These are phyloP conservation scores for Naganishia antarctica DNA, from an alignment of 768 basidiomycete species.

Conservation along the genomic window DNA sequence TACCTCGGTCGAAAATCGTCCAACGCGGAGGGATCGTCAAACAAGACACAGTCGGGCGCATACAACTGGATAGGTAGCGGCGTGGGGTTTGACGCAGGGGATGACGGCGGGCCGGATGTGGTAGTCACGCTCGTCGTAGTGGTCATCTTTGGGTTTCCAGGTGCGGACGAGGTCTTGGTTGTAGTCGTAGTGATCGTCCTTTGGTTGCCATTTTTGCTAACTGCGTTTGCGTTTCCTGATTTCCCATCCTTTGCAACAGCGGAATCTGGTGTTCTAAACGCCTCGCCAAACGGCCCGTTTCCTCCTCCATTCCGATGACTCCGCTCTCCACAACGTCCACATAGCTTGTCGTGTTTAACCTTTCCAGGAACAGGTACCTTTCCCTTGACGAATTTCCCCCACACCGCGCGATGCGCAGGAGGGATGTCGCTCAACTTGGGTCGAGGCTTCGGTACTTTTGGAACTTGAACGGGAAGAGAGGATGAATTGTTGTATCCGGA, in stretches of 20 bases:
- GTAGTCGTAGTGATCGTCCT: constrained; percentile 6
- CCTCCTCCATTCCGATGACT: constrained; percentile 6
- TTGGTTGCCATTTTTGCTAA: background rate
- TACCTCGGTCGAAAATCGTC: constrained; percentile 17
- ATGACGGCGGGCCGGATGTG: constrained; percentile 7
- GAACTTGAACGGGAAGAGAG: background rate
- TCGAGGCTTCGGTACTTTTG: constrained; percentile 15
- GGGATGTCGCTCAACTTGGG: constrained; percentile 21
- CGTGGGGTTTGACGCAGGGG: background rate
- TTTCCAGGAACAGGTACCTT: constrained; percentile 12
- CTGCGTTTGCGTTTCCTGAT: background rate
- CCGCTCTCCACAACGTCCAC: constrained; percentile 13
- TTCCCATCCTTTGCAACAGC: background rate
- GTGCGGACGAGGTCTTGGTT: background rate
- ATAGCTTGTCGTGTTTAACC: constrained; percentile 13
- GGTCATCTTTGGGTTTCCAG: constrained; percentile 8
- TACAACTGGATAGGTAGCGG: constrained; percentile 16
- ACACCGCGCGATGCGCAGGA: constrained; percentile 12
- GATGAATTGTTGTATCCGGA: constrained; percentile 1
- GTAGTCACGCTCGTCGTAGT: constrained; percentile 17
- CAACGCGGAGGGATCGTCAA: constrained; percentile 12
- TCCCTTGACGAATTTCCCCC: constrained; percentile 17
- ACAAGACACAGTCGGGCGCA: constrained; percentile 14
- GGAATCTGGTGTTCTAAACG: background rate
- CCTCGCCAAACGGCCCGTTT: constrained; percentile 13